Conservation (phyloP, 352 stramenopile genomes). For the Phytophthora vignae region DNA sequence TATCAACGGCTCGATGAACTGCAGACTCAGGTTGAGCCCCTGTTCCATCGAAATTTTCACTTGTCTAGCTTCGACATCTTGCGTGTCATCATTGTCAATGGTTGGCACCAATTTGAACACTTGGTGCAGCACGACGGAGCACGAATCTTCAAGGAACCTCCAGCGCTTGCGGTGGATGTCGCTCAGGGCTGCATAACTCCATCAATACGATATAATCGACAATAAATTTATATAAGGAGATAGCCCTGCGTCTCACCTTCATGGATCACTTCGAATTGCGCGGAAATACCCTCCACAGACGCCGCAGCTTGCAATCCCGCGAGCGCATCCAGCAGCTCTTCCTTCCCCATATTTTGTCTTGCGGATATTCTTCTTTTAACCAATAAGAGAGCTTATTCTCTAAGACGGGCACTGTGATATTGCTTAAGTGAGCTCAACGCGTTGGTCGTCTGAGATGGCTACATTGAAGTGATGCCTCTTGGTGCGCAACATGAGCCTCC, state of each 20-base stretch:
- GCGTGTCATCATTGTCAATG: constrained; percentile 10
- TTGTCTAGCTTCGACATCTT: not conserved
- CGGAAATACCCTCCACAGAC: constrained; percentile 28
- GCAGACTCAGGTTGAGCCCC: constrained; percentile 30
- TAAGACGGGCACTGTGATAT: not conserved
- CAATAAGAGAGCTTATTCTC: constrained; percentile 13
- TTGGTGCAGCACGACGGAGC: constrained; percentile 53
- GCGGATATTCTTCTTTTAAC: constrained; percentile 14
- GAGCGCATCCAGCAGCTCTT: constrained; percentile 57
- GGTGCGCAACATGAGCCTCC: constrained; percentile 47
- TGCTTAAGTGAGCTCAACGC: constrained; percentile 23
- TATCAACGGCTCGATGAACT: constrained; percentile 46
- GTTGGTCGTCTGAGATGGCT: constrained; percentile 31
- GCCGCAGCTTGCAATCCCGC: constrained; percentile 33
- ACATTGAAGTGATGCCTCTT: constrained; percentile 39
- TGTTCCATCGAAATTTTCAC: constrained; percentile 17
- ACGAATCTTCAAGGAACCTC: constrained; percentile 73
- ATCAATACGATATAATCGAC: not conserved
- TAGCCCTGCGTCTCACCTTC: constrained; percentile 30
- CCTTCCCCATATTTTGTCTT: constrained; percentile 45
- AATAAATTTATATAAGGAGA: constrained; percentile 3
- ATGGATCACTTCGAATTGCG: constrained; percentile 31
- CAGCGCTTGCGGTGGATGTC: constrained; percentile 73
- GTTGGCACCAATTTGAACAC: constrained; percentile 24
- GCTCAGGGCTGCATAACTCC: constrained; percentile 42